Base-by-base conservation (phyloP, 345 rosid species). In the Pistacia integerrima region DNA sequence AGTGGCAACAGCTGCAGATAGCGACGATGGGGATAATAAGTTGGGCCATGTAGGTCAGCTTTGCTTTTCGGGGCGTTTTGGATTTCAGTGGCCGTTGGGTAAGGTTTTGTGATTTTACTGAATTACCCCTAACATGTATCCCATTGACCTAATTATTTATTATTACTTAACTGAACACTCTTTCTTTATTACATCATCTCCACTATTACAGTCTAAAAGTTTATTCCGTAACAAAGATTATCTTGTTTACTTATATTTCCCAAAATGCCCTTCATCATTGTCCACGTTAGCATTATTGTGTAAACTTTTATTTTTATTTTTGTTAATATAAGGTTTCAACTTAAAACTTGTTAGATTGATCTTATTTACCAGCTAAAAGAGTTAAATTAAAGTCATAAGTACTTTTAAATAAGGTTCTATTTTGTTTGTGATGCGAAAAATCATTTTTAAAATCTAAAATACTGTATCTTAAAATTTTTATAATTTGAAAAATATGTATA, bases 11-110 rank as follows among this genome's bases (percentile, higher is more conserved):
- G 90, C 77, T 85, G 87, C 90, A 86, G 91, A 91, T 84, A 78
- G 85, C 79, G 91, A 88, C 91, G 87, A 83, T 73, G 86, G 81
- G 74, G 88, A 89, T 85, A 84, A 84, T 78, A 79, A 79, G 77
- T 57, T 70, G 80, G 85, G 63, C 73, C 83, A 69, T 70, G 87
- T 81, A 77, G 86, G 86, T 79, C 90, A 75, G 66, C 82, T 81
- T 79, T 73, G 79, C 84, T 49, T 82, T 82, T 76, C 68, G 82
- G 67, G 77, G 81, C 83, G 71, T 49, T 70, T 85, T 85, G 88
- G 89, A 89, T 77, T 86, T 79, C 82, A 76, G 86, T 87, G 89
- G 87, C 82, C 82, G 80, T 84, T 80, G 79, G 83, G 69, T 69
- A 38, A 33, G 62, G 72, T 14, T 51, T 5, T 9, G 0, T 33